Evolutionary conservation across 306 rosid species (phyloP), one percentile per base, ranked within the genome.

Genomic region (Castanospermum australe): DNA sequence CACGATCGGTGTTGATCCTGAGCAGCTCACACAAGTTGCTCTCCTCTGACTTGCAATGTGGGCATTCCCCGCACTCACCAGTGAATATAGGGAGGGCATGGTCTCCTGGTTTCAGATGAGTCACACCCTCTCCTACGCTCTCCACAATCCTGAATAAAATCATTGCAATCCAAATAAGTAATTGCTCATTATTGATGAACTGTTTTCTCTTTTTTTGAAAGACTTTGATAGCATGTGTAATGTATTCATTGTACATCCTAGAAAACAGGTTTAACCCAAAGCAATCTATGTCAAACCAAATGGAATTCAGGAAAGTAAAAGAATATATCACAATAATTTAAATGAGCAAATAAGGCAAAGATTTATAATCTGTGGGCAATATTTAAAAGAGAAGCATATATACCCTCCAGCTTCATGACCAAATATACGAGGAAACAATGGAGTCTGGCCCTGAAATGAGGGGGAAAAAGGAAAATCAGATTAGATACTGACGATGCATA

Each of bases 391-490:
- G 55, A 11, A 15, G 35, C 81, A 33, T 80, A 88, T n/a, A n/a
- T n/a, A n/a, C 92, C 92, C 94, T 74, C 92, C 88, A 32, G 94
- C 92, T 71, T 90, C 92, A 72, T 88, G 94, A 50, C 94, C 94
- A 44, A 82, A 83, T 67, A 90, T 90, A 71, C 92, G 92, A 83
- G 94, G 94, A 67, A 90, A 90, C 42, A 90, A 3, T 0, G 92
- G 92, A n/a, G 82, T 69, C 59, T 88, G 88, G 14, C 92, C 90
- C 92, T 90, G 85, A 9, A 79, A 79, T 41, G 42, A 9, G 0
- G 4, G 21, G 44, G 44, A 0, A 18, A 6, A 74, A n/a, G n/a
- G n/a, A 5, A 13, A 15, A 5, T 77, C 22, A 42, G 69, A 73
- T 71, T 36, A 39, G 62, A 71, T 22, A 25, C 2, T 11, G 50